Base-by-base conservation (phyloP, 495 filamentous ascomycete genomes). In the Penicillium crystallinum region DNA sequence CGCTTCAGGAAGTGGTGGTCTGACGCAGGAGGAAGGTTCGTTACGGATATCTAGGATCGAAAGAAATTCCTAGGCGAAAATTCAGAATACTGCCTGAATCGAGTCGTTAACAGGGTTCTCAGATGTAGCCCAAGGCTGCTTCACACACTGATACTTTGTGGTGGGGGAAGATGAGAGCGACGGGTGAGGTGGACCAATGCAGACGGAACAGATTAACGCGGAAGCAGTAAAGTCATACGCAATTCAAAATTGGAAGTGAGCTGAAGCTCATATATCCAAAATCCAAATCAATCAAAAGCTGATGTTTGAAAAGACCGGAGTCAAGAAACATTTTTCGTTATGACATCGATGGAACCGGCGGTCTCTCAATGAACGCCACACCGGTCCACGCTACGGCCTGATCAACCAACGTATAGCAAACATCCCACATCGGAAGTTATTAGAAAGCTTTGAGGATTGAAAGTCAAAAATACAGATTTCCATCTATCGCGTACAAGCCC, bases 401-500 rank as follows among this genome's bases (percentile, higher is more conserved):
- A 50, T n/a, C 42, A n/a, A 51, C 35, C 39, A 31, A 44, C 34
- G n/a, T n/a, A 36, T 37, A 42, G 38, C 6, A 15, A 29, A 35
- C 45, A 25, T 35, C 11, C 29, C 19, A 35, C 46, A 7, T 31
- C 15, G 6, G 25, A 12, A 23, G 42, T 21, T 47, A 12, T 17
- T 12, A 15, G 17, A 19, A 18, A 14, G n/a, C 14, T 30, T 18
- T 14, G 15, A n/a, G 7, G 22, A 18, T 48, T 27, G 21, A 29
- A 53, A 46, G 50, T 60, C 56, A 57, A 53, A 36, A 63, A 65
- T 60, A 61, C 55, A 63, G 46, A 53, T 55, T 59, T 57, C 56
- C 52, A 62, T 70, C 68, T 71, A 71, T 71, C 66, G 56, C 65
- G 57, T 71, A 73, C 70, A 73, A 59, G 49, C 56, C 64, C 61